Base-by-base conservation (phyloP, 176 grass and related monocot genomes). In the Panicum miliaceum region DNA sequence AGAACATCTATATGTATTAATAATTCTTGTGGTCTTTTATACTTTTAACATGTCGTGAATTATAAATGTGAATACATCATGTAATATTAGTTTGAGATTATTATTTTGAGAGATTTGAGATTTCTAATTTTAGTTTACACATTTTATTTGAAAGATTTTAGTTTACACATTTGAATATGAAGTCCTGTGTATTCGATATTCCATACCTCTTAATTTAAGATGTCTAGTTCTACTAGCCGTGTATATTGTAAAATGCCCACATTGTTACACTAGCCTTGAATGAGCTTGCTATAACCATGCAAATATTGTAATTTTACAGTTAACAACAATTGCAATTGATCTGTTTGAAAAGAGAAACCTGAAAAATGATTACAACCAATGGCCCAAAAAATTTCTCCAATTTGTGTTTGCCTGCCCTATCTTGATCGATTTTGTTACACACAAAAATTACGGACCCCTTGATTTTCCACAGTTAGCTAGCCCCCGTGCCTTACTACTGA, bases 391-490 rank as follows among this genome's bases (percentile, higher is more conserved):
- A 13, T 5, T 34, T 86, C 22, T 48, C 34, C 58, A 78, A 14
- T 66, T 32, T 80, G 69, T 70, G 60, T 60, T 65, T 56, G 19
- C 7, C 60, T 32, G 68, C 60, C 81, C 75, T 86, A 78, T 13
- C 32, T 80, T 80, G 74, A 75, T 63, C 29, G 29, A 32, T 32
- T n/a, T 22, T 87, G 68, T 79, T 84, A 41, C 79, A 74, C 84
- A 59, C 48, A 77, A 71, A 35, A 90, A 79, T 78, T 58, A 62
- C 41, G 46, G 59, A n/a, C 60, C 42, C 7, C 23, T 75, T 48
- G 82, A 83, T n/a, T 57, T n/a, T 51, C 43, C 68, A 73, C 75
- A 62, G 27, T 84, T 84, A 84, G 40, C 79, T 86, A 77, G 50
- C 64, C 78, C 5, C 7, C 5, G 18, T 68, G 46, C 78, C 3